Percentiles rank a stretch among this genome's conserved stretches.
Conservation (phyloP, 176 grass and related monocot genomes). For the Ensete glaucum region DNA sequence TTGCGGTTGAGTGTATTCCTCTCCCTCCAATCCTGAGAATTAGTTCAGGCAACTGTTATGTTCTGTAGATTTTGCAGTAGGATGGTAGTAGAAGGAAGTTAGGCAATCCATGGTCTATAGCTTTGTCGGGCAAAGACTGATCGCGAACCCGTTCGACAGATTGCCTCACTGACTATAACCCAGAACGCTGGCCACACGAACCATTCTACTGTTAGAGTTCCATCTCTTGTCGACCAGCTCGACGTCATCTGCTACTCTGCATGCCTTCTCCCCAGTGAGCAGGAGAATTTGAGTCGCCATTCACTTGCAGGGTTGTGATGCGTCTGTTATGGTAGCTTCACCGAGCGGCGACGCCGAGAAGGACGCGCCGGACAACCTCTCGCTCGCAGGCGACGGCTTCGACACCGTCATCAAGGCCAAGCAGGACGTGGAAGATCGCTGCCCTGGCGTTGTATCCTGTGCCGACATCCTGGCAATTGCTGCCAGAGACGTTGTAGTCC, state of each 20-base stretch:
- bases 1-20: background rate
- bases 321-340: constrained; percentile 43
- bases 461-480: constrained; percentile 71
- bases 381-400: constrained; percentile 85
- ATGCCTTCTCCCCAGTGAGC: no score
- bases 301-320: constrained; percentile 49
- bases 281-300: background rate
- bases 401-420: constrained; percentile 61
- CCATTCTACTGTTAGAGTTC: no score
- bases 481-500: constrained; percentile 48
- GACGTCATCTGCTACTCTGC: no score
- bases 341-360: constrained; percentile 52
- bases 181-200: no score
- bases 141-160: no score
- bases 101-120: no score
- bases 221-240: background rate
- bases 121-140: no score
- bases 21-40: no score
- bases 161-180: no score
- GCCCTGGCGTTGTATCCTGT: constrained; percentile 73
- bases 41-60: no score
- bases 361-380: constrained; percentile 58
- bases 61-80: no score
- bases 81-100: no score
- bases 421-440: constrained; percentile 41